Evolutionary conservation across 768 basidiomycete species (phyloP).

Genomic region (Crassisporium funariophilum): DNA sequence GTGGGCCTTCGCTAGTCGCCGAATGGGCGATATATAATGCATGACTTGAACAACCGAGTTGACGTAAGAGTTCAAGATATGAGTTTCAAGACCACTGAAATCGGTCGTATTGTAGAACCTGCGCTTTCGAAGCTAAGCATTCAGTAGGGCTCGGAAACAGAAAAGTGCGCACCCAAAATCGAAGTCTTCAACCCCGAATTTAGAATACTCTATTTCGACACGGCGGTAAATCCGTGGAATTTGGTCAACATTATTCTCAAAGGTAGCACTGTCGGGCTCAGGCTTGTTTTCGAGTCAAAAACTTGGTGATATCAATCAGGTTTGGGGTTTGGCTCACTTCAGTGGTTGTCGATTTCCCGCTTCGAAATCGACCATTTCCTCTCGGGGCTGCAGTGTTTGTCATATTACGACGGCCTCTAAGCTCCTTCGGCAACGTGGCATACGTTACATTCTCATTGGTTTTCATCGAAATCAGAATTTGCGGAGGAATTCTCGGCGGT

Average conservation of each 20-base stretch:
- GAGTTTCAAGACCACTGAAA: conserved; percentile 92
- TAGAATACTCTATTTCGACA: conserved; percentile 97
- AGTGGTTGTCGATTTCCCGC: conserved; percentile 61
- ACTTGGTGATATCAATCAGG: conserved; percentile 2
- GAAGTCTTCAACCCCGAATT: conserved; percentile 98
- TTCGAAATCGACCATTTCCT: conserved; percentile 76
- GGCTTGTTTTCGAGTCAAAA: conserved; percentile 32
- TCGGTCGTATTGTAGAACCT: conserved; percentile 94
- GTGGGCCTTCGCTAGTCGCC: conserved; percentile 86
- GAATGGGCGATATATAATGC: conserved; percentile 79
- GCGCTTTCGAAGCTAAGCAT: conserved; percentile 2
- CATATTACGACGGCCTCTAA: conserved; percentile 83
- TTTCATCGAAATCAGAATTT: conserved; percentile 78
- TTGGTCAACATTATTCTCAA: conserved; percentile 51
- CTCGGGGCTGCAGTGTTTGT: conserved; percentile 54
- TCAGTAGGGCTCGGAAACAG: background rate
- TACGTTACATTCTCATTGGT: conserved; percentile 90
- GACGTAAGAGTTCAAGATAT: conserved; percentile 96
- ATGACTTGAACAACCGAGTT: conserved; percentile 90
- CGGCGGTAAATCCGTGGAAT: conserved; percentile 84
- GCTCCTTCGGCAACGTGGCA: conserved; percentile 83
- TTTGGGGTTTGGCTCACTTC: conserved; percentile 40
- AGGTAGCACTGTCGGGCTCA: conserved; percentile 54
- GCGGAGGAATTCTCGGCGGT: conserved; percentile 76
- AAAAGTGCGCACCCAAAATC: conserved; percentile 81